Conservation (phyloP, 1,284 basidiomycete species). For the Pulveroboletus sp. region DNA sequence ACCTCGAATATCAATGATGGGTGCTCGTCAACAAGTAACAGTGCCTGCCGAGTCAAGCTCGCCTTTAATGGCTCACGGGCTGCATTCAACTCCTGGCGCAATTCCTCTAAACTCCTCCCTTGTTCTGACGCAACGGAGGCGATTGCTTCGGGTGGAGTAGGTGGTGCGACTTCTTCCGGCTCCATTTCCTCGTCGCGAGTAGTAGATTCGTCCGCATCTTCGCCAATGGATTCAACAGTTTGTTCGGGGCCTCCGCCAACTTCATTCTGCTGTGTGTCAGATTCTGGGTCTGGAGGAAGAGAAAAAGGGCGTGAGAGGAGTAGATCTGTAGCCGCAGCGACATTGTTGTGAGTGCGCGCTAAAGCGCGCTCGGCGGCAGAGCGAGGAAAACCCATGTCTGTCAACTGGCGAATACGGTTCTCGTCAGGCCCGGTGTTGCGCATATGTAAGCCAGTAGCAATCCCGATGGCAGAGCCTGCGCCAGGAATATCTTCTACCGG, state of each 20-base stretch:
- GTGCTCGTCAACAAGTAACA: slow-evolving; percentile 85
- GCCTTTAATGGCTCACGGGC: slow-evolving; percentile 68
- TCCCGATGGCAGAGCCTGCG: slow-evolving; percentile 34
- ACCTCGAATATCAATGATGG: slow-evolving; percentile 90
- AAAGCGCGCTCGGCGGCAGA: slow-evolving; percentile 84
- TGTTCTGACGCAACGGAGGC: slow-evolving; percentile 25
- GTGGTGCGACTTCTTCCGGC: slow-evolving; percentile 25
- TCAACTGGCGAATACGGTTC: slow-evolving; percentile 76
- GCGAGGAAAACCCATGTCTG: slow-evolving; percentile 96
- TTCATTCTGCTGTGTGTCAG: slow-evolving; percentile 39
- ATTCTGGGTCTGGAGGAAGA: slow-evolving; percentile 60
- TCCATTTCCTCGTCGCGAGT: slow-evolving; percentile 35
- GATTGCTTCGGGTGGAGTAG: slow-evolving; percentile 14
- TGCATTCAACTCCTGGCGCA: slow-evolving; percentile 64
- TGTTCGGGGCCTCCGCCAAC: slow-evolving; percentile 33
- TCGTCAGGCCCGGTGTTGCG: slow-evolving; percentile 65
- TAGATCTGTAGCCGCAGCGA: slow-evolving; percentile 87
- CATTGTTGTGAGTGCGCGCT: slow-evolving; percentile 83
- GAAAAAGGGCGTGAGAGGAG: slow-evolving; percentile 84
- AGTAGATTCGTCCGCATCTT: slow-evolving; percentile 27
- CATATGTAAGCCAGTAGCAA: slow-evolving; percentile 42
- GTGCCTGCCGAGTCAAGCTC: slow-evolving; percentile 66
- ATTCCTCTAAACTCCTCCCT: slow-evolving; percentile 59
- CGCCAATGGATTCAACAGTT: slow-evolving; percentile 30
- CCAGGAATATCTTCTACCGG: slow-evolving; percentile 27